Conservation (phyloP, 345 rosid species). For the Acer negundo region DNA sequence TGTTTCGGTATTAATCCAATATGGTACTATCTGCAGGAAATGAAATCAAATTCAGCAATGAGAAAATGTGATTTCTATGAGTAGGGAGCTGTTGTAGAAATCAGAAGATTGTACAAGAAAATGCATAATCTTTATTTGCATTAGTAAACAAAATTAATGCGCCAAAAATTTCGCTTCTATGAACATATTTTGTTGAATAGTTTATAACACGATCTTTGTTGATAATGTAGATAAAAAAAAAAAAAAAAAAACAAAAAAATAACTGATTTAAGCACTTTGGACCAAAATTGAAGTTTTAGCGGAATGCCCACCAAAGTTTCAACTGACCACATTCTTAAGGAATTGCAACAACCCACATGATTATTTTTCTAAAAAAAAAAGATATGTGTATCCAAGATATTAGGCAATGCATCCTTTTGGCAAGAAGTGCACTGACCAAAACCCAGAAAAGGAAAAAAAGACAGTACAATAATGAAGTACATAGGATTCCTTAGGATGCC, state of each 20-base stretch:
- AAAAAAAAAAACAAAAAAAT: neutral
- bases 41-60: conserved; percentile 8
- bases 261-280: too few species aligned
- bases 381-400: neutral
- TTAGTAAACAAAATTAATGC: neutral
- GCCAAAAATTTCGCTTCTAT: neutral
- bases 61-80: neutral
- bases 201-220: neutral
- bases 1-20: neutral
- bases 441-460: neutral
- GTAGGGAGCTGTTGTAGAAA: neutral
- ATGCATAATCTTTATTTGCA: neutral
- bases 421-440: neutral
- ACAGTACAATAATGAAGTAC: neutral
- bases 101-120: neutral
- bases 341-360: neutral
- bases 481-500: neutral
- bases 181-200: neutral
- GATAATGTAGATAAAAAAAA: neutral
- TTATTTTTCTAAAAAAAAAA: neutral
- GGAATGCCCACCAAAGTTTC: neutral
- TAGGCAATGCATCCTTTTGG: neutral
- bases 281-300: neutral
- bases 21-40: conserved; percentile 13
- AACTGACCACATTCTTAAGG: neutral